Percentiles rank a stretch among this genome's conserved stretches.
Evolutionary conservation across 139 green algal species (phyloP).

Genomic region (Chlorella sorokiniana): DNA sequence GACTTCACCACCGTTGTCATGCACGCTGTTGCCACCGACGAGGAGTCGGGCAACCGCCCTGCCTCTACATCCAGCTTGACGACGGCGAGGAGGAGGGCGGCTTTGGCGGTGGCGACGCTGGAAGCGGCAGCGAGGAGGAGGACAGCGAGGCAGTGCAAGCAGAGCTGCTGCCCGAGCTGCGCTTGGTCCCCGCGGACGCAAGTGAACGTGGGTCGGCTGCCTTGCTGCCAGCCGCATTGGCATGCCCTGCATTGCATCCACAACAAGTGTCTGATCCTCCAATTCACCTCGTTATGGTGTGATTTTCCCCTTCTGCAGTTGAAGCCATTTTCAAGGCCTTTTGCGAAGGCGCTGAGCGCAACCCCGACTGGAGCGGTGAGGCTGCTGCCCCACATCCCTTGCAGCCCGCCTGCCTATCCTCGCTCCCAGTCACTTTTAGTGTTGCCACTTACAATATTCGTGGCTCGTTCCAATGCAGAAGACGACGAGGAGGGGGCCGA

Average conservation of each 20-base stretch:
- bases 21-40: constrained; percentile 34
- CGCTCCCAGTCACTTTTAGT: neutral
- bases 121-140: neutral
- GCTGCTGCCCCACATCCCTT: neutral
- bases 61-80: constrained; percentile 43
- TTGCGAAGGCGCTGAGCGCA: constrained; percentile 46
- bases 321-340: constrained; percentile 45
- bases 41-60: constrained; percentile 2
- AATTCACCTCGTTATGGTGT: neutral
- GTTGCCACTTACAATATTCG: neutral
- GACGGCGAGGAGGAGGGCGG: constrained; percentile 7
- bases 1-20: constrained; percentile 39
- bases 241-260: neutral
- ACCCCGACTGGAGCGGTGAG: constrained; percentile 41
- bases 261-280: neutral
- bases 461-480: neutral
- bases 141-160: constrained; percentile 11
- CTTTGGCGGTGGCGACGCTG: neutral
- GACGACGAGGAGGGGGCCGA: constrained; percentile 14
- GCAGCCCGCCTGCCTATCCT: neutral
- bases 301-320: constrained; percentile 1
- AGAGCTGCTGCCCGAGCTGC: constrained; percentile 12
- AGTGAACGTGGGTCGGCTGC: neutral
- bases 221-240: neutral
- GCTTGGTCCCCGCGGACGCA: constrained; percentile 21